Base-by-base conservation (phyloP, 2,329 filamentous ascomycete genomes). In the Talaromyces sp. region DNA sequence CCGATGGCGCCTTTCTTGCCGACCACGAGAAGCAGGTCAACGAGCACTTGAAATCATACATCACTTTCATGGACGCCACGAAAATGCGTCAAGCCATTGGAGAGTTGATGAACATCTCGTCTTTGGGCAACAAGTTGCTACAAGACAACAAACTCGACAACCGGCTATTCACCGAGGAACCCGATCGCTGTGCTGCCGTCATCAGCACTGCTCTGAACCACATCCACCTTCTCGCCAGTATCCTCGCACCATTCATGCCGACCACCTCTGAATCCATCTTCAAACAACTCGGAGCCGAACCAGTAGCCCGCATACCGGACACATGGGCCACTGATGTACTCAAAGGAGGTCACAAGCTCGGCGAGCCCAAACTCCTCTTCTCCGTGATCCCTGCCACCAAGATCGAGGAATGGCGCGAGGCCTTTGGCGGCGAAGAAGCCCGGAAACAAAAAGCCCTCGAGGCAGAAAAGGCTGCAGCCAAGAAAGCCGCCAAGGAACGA, bases 221-320 rank as follows among this genome's bases (percentile, higher is more conserved):
- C 65, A 86, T 93, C 58, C 86, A 93, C 70, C 86, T 97, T 32
- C 82, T 96, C 54, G 90, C 92, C 24, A 87, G 85, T 58, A 78
- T 96, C 50, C 84, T 92, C 60, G 85, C 86, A 57, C 92, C 92
- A 0, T 97, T 93, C 77, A 90, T 97, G 81, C 92, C 91, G 46
- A 83, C 83, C n/a, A 92, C 89, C 9, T 82, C 89, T 3, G 82
- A 82, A 62, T 85, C 85, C 32, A 96, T 97, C 67, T 84, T 91
- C 65, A 76, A 84, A 64, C 93, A 97, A 78, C 83, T 97, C 29
- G 85, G 88, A 61, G 76, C 75, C 53, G 72, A 84, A 58, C 76
- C 84, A 69, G 75, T 82, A 54, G 75, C 75, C 92, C 63, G 88
- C 89, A 64, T 69, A 75, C 63, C 65, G 76, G 83, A 88, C 63